Conservation (phyloP, 2,329 filamentous ascomycete species). For the Verticillium nonalfalfae region DNA sequence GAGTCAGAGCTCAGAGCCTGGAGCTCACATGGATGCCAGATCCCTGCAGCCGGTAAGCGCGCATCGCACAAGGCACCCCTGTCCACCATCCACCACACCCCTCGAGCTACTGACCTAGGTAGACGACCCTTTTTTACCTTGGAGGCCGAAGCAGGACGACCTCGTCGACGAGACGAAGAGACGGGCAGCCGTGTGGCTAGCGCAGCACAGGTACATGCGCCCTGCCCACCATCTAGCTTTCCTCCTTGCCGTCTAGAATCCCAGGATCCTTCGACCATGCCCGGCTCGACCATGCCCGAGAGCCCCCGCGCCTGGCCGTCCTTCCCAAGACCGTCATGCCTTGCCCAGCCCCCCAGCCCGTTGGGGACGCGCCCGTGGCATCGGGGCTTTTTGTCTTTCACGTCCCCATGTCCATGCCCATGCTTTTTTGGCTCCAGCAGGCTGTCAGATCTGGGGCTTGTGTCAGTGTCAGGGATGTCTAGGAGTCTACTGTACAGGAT, state of each 20-base stretch:
- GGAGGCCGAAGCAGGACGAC: no score
- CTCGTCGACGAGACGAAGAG: no score
- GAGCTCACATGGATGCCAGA: neutral
- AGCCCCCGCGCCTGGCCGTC: neutral
- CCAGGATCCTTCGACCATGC: neutral
- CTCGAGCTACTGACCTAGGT: no score
- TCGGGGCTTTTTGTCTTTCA: neutral
- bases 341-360: neutral
- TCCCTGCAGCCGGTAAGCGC: neutral
- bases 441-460: neutral
- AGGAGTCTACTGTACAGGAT: neutral
- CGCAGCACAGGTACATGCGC: neutral
- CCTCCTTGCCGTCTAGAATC: neutral
- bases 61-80: neutral
- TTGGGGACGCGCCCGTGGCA: neutral
- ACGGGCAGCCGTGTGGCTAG: neutral
- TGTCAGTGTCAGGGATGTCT: neutral
- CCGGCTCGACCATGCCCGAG: neutral
- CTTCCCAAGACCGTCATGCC: neutral
- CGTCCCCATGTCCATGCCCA: neutral
- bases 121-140: no score
- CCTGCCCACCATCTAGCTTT: neutral
- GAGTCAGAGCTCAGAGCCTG: neutral
- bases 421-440: neutral
- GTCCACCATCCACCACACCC: neutral